Base-by-base conservation (phyloP, 75 land plant genomes). In the Pinus tabuliformis region DNA sequence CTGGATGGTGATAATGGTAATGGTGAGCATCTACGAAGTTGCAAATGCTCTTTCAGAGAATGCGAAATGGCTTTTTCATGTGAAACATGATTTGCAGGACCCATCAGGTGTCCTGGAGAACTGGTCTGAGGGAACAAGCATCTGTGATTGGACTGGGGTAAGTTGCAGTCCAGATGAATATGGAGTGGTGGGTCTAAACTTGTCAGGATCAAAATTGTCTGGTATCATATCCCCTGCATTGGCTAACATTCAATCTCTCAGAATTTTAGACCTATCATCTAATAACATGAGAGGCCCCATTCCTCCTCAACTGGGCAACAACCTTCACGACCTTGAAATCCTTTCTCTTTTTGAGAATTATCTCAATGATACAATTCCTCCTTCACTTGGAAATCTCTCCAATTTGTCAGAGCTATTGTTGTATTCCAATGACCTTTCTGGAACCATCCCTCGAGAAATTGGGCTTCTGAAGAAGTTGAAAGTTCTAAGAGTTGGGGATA, bases 191-290 rank as follows among this genome's bases (percentile, higher is more conserved):
- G 70, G 81, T n/a, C 75, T 90, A 3, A 90, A 90, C 76, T 84
- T 90, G 12, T 82, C 91, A 20, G 37, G 16, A 20, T 80, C 80
- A 13, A 80, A 80, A 22, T 83, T 95, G 22, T 62, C 33, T 39
- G 99, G 99, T 21, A 61, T 88, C 8, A 79, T 93, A 1, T 87
- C 99, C 21, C 66, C 80, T 12, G 73, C 90, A 16, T 77, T 95
- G 59, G 77, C 86, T 33, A 58, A 73, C 12, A 62, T 87, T 13
- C 45, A 42, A 42, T 42, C 5, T 42, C 5, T 42, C 45, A 4
- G 6, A 5, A 6, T 42, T 42, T 42, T 42, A 42, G 45, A 42
- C 45, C 5, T 42, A 9, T 62, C 72, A 22, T 95, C 93, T 52
- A 70, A 82, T 65, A 90, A 92, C 39, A 93, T 95, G 70, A 45